Evolutionary conservation across 2,329 filamentous ascomycete species (phyloP).

Genomic region (Chrysosporium keratinophilum): DNA sequence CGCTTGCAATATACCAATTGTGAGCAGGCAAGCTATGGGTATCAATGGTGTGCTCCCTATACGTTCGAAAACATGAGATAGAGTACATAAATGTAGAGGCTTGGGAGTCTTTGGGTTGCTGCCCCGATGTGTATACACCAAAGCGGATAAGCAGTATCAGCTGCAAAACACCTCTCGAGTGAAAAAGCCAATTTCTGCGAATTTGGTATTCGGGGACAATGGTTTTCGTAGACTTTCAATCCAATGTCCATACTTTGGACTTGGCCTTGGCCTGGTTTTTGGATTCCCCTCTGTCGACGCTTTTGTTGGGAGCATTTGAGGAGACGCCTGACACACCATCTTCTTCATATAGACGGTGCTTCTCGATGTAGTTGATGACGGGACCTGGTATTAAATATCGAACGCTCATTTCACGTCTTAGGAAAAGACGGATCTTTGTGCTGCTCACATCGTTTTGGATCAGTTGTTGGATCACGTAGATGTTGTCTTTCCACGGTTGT

Average conservation of each 20-base stretch:
- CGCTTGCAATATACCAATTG: no score
- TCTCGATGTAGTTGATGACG: constrained; percentile 63
- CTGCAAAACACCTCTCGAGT: no score
- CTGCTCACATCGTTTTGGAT: constrained; percentile 79
- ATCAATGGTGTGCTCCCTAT: neutral
- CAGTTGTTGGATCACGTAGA: constrained; percentile 78
- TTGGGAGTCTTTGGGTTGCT: neutral
- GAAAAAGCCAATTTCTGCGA: neutral
- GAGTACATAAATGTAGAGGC: neutral
- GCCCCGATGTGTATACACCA: no score
- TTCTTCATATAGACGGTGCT: constrained; percentile 55
- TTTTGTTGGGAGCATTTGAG: neutral
- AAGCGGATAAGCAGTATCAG: no score
- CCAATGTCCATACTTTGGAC: neutral
- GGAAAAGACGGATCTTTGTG: constrained; percentile 69
- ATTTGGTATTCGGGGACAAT: neutral
- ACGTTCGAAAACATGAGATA: neutral
- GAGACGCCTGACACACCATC: constrained; percentile 20
- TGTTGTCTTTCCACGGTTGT: constrained; percentile 72
- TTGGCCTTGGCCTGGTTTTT: constrained; percentile 1
- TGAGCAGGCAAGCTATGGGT: no score
- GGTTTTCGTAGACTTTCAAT: neutral
- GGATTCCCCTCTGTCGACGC: neutral
- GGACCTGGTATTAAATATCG: constrained; percentile 63
- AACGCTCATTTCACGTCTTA: constrained; percentile 71